Base-by-base conservation (phyloP, 2,329 filamentous ascomycete genomes). In the Ophioceras dolichostomum region DNA sequence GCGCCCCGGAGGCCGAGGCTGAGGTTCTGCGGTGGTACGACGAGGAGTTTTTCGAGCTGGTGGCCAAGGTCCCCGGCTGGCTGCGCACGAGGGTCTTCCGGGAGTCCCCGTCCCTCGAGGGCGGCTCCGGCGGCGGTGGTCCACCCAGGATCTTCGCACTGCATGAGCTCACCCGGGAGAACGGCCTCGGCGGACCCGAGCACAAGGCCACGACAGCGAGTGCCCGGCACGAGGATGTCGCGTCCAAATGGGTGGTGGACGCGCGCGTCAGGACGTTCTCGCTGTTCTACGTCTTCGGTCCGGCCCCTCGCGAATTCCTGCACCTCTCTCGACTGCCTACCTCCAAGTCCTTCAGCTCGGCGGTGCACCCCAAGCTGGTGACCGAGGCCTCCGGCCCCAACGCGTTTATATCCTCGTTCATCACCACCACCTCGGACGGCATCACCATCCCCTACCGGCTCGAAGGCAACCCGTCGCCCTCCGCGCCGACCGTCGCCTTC, bases 231-330 rank as follows among this genome's bases (percentile, higher is more conserved):
- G 62, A 65, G 3, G 65, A 76, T 35, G 64, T 86, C 26, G 70
- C 73, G 47, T 56, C 59, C 16, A 70, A 76, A 24, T 67, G 75
- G 12, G 69, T 84, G 10, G 68, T 65, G 17, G 57, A 62, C 33
- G 73, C 73, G 48, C 65, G 59, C 10, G 66, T 75, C 32, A 68
- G 81, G 14, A 65, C 67, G 0, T 91, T 84, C 57, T 64, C 73
- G 24, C 72, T 88, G 43, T 83, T 84, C 55, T 88, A 91, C 56
- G 77, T 80, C 10, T 93, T 94, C 50, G 83, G 84, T 0, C 71
- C 81, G 0, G 83, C 73, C 0, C 76, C 83, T 0, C 70, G 83
- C 18, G 80, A 89, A 45, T 64, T 89, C 4, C 48, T 64, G 1
- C 67, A 71, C 5, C 58, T 85, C 2, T 62, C 70, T 1, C 56